Percentiles rank a stretch among this genome's conserved stretches.
These are phyloP conservation scores for Lactifluus hygrophoroides DNA, from an alignment of 768 basidiomycete species.

Conservation along the genomic window DNA sequence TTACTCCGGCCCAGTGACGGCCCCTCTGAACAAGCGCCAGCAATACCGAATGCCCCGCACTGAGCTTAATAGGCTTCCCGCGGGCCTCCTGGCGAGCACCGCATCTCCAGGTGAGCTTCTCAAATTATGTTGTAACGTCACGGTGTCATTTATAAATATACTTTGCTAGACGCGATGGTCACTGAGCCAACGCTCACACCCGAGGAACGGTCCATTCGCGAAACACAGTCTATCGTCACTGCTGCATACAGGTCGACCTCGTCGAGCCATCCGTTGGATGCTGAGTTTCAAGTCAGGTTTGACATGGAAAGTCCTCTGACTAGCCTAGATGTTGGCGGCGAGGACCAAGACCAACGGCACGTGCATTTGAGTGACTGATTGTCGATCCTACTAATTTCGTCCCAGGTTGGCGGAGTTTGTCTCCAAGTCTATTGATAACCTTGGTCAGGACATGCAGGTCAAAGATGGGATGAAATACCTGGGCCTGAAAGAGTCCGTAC, in stretches of 20 bases:
- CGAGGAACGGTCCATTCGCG: conserved; percentile 4
- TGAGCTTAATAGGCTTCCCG: not conserved
- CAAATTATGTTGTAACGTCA: no score
- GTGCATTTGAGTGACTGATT: not conserved
- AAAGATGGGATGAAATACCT: conserved; percentile 44
- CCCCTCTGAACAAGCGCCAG: conserved; percentile 16
- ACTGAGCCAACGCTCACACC: conserved; percentile 2
- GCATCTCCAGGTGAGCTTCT: conserved; percentile 9
- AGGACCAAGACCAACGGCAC: conserved; percentile 46
- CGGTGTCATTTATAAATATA: not conserved
- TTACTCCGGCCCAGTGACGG: not conserved
- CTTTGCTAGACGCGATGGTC: conserved; percentile 5
- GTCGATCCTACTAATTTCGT: not conserved
- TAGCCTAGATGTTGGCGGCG: conserved; percentile 48
- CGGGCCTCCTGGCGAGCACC: conserved; percentile 13
- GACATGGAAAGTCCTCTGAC: conserved; percentile 41
- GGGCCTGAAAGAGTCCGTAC: conserved; percentile 39
- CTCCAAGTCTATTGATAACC: conserved; percentile 48
- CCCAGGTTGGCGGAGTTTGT: conserved; percentile 56
- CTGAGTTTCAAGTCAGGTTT: conserved; percentile 39
- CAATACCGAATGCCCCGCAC: not conserved
- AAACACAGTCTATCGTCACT: not conserved
- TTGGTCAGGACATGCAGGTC: conserved; percentile 45
- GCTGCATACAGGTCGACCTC: not conserved
- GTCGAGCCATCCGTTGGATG: not conserved